These are phyloP conservation scores for Ganoderma lingzhi DNA, from an alignment of 1,284 basidiomycete genomes.

Conservation along the genomic window DNA sequence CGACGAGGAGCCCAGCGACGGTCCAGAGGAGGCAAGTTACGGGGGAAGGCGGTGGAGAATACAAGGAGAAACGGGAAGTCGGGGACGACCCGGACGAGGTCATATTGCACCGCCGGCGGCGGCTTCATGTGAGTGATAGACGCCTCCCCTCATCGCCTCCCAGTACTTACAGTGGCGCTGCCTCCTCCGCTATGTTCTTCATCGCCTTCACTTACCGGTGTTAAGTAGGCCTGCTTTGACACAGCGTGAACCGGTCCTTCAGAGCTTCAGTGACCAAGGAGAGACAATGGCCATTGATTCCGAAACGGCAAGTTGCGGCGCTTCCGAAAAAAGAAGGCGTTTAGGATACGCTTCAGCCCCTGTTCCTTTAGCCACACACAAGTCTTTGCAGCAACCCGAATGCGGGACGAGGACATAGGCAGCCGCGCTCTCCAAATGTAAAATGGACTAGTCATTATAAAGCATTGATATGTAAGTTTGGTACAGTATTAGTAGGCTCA, in stretches of 20 bases:
- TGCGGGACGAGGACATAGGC: too few species aligned
- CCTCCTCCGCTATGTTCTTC: neutral
- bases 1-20: neutral
- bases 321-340: neutral
- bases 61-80: neutral
- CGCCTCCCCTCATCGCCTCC: constrained; percentile 5
- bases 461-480: too few species aligned
- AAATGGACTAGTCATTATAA: neutral
- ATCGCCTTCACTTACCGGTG: neutral
- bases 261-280: too few species aligned
- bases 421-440: too few species aligned
- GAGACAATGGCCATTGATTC: too few species aligned
- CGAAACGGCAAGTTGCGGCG: neutral
- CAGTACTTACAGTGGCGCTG: neutral
- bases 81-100: neutral
- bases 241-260: neutral
- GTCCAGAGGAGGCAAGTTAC: constrained; percentile 4
- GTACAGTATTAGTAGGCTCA: too few species aligned
- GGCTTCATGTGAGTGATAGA: neutral
- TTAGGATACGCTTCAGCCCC: neutral
- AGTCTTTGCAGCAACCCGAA: too few species aligned
- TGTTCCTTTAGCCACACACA: neutral
- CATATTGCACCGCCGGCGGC: neutral
- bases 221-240: neutral
- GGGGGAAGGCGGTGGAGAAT: neutral